Conservation (phyloP, 352 stramenopile genomes). For the Globisporangium rhizosaccharum region DNA sequence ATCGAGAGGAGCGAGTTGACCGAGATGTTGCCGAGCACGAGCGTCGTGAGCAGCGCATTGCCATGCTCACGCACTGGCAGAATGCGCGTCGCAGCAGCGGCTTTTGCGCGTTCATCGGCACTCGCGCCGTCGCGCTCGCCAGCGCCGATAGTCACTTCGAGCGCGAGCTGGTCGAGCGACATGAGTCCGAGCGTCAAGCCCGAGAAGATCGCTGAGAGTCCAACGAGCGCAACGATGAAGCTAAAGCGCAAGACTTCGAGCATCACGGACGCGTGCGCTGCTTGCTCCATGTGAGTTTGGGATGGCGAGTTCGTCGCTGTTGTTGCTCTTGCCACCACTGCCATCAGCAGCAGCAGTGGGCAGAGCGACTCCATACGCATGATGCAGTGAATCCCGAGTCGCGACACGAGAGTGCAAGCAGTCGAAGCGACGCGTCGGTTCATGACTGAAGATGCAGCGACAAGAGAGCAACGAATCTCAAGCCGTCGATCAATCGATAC, state of each 20-base stretch:
- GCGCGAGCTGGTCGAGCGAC: conserved; percentile 93
- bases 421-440: too few species aligned
- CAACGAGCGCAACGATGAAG: conserved; percentile 55
- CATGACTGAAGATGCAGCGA: too few species aligned
- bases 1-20: conserved; percentile 98
- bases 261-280: not conserved
- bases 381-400: too few species aligned
- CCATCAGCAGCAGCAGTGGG: too few species aligned
- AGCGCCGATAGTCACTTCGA: conserved; percentile 93
- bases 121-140: conserved; percentile 77
- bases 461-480: too few species aligned
- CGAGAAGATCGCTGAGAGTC: conserved; percentile 91
- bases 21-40: conserved; percentile 96
- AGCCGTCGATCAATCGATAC: too few species aligned
- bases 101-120: conserved; percentile 50
- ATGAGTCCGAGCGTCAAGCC: conserved; percentile 96
- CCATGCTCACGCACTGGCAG: conserved; percentile 88
- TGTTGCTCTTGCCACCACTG: too few species aligned
- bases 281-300: too few species aligned
- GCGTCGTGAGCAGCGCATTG: conserved; percentile 96
- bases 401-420: too few species aligned
- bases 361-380: too few species aligned
- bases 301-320: too few species aligned
- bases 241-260: conserved; percentile 35
- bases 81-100: conserved; percentile 61